Evolutionary conservation across 129 eudicot species (phyloP).

Genomic region (Artemisia annua): DNA sequence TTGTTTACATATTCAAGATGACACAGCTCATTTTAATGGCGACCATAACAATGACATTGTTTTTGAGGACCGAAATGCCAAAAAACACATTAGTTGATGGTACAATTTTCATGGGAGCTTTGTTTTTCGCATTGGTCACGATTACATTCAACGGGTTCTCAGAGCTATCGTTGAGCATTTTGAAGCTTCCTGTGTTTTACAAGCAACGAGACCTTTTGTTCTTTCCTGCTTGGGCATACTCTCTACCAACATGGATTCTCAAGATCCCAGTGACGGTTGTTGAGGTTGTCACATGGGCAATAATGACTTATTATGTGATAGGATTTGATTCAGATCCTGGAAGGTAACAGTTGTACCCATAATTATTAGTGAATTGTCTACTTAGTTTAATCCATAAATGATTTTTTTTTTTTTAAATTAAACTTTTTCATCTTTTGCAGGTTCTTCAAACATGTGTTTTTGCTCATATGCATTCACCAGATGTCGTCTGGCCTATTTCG

Average conservation of each 20-base stretch:
- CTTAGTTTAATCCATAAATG: constrained; percentile 6
- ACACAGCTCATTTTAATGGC: constrained; percentile 73
- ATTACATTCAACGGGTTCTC: constrained; percentile 86
- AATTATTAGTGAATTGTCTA: not conserved
- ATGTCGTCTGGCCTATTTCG: constrained; percentile 89
- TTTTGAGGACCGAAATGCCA: constrained; percentile 68
- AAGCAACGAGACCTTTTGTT: constrained; percentile 92
- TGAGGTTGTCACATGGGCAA: constrained; percentile 68
- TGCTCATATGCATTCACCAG: constrained; percentile 69
- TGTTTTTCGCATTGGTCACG: constrained; percentile 57
- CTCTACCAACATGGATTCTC: constrained; percentile 78
- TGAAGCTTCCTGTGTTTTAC: constrained; percentile 88
- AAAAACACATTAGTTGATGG: constrained; percentile 58
- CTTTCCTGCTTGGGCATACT: constrained; percentile 93
- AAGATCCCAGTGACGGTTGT: constrained; percentile 71
- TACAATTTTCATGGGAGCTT: constrained; percentile 77
- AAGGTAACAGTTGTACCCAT: constrained; percentile 49
- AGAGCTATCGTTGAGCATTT: constrained; percentile 73
- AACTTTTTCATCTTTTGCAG: constrained; percentile 27
- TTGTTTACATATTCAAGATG: constrained; percentile 80
- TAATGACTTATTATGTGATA: constrained; percentile 72
- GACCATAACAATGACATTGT: constrained; percentile 64
- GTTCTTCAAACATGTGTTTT: constrained; percentile 63
- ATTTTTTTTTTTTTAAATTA: constrained; percentile 9
- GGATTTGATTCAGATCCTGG: constrained; percentile 74